Conservation (phyloP, 192 early-diverging fungal species). For the Entophlyctis luteolus region DNA sequence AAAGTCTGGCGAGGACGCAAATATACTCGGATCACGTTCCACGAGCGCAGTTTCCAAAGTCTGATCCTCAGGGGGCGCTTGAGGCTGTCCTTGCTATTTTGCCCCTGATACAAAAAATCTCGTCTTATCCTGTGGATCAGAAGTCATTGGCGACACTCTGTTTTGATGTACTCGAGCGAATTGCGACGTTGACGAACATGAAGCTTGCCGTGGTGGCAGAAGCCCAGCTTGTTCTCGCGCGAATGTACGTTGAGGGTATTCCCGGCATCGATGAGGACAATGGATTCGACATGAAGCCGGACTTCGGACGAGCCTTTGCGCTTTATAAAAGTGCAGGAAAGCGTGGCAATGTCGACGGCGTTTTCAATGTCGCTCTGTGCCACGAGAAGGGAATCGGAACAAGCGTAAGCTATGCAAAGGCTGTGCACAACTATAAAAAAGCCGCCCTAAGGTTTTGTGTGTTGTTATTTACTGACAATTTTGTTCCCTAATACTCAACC, state of each 20-base stretch:
- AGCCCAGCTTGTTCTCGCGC: slow-evolving; percentile 66
- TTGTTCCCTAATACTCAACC: not conserved
- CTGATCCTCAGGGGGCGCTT: slow-evolving; percentile 3
- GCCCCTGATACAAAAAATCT: slow-evolving; percentile 3
- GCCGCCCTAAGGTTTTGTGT: slow-evolving; percentile 33
- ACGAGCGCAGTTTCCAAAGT: slow-evolving; percentile 1
- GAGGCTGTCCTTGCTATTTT: not conserved
- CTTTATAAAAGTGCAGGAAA: slow-evolving; percentile 69
- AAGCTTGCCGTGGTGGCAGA: slow-evolving; percentile 35
- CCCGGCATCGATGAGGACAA: slow-evolving; percentile 50
- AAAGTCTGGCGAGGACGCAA: not conserved
- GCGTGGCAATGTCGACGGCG: slow-evolving; percentile 67
- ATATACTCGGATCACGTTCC: slow-evolving; percentile 17
- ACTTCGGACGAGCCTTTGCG: slow-evolving; percentile 59
- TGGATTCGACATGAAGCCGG: slow-evolving; percentile 42
- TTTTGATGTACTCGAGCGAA: not conserved
- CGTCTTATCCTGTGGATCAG: slow-evolving; percentile 9
- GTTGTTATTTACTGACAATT: not conserved
- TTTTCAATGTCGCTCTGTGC: slow-evolving; percentile 67
- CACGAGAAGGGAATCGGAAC: slow-evolving; percentile 70
- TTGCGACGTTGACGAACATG: not conserved
- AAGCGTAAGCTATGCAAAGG: slow-evolving; percentile 53
- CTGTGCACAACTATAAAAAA: slow-evolving; percentile 70
- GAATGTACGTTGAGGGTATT: slow-evolving; percentile 66
- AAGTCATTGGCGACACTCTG: not conserved